Evolutionary conservation across 2,329 filamentous ascomycete species (phyloP).

Genomic region (Ramularia endophylla): DNA sequence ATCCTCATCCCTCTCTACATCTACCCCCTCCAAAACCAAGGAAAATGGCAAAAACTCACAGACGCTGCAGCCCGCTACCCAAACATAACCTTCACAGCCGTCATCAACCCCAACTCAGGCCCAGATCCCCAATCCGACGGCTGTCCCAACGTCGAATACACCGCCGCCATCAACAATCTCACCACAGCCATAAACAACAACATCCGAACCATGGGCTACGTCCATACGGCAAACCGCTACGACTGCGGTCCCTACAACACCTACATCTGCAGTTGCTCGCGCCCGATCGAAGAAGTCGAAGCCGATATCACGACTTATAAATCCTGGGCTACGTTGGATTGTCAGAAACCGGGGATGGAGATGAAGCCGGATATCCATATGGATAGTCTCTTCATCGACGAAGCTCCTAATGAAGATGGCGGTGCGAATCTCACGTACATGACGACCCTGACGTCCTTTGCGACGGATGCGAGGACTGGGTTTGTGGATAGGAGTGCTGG

Average conservation of each 20-base stretch:
- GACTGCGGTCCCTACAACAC: constrained; percentile 11
- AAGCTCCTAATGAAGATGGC: constrained; percentile 4
- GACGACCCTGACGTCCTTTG: constrained; percentile 3
- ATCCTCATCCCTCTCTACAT: constrained; percentile 28
- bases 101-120: constrained; percentile 27
- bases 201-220: constrained; percentile 25
- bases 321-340: constrained; percentile 3
- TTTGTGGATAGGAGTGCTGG: neutral
- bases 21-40: constrained; percentile 18
- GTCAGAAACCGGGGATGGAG: neutral
- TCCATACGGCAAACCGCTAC: constrained; percentile 22
- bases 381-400: constrained; percentile 9
- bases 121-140: constrained; percentile 15
- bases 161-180: constrained; percentile 17
- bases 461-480: neutral
- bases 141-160: constrained; percentile 22
- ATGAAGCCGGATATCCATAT: constrained; percentile 6
- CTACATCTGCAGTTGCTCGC: constrained; percentile 4
- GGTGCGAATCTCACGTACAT: constrained; percentile 5
- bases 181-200: constrained; percentile 21
- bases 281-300: neutral
- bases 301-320: constrained; percentile 7
- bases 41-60: constrained; percentile 22
- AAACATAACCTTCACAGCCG: constrained; percentile 24
- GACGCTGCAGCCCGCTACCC: constrained; percentile 20